Conservation (phyloP, 129 eudicot genomes). For the Lonicera japonica region DNA sequence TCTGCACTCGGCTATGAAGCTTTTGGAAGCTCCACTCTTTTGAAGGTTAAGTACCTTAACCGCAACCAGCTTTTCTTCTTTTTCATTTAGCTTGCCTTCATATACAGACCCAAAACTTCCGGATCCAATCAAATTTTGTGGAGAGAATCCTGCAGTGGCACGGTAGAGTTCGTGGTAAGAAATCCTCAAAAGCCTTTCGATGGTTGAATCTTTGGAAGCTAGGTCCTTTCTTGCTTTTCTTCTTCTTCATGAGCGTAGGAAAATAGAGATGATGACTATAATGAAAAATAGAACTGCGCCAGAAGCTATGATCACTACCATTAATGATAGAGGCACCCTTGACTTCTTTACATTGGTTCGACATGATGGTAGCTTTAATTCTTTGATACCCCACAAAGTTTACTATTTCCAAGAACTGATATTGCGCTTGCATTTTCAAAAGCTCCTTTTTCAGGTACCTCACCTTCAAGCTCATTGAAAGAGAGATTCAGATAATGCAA, state of each 20-base stretch:
- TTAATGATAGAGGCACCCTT: background rate
- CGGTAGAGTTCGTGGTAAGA: no score
- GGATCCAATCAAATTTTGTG: constrained; percentile 9
- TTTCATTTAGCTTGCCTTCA: background rate
- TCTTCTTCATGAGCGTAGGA: background rate
- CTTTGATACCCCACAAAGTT: constrained; percentile 18
- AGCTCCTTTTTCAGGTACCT: constrained; percentile 11
- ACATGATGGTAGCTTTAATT: constrained; percentile 13
- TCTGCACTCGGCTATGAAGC: no score
- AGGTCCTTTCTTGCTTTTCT: background rate
- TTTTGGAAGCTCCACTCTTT: background rate
- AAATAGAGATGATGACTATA: no score
- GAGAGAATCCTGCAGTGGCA: no score
- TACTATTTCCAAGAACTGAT: constrained; percentile 4
- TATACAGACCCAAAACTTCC: constrained; percentile 3
- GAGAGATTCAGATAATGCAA: no score
- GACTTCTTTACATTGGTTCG: background rate
- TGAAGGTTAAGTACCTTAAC: constrained; percentile 14
- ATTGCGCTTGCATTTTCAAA: constrained; percentile 7
- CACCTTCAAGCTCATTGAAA: constrained; percentile 14
- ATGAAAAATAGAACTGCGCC: background rate
- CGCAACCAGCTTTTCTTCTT: background rate
- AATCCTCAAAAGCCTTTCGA: background rate
- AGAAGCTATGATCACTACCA: constrained; percentile 1
- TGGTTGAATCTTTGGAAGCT: background rate